Evolutionary conservation across 2,329 filamentous ascomycete genomes (phyloP), one percentile per base, ranked within the genome.

Genomic region (Sordariomycetes sp.): DNA sequence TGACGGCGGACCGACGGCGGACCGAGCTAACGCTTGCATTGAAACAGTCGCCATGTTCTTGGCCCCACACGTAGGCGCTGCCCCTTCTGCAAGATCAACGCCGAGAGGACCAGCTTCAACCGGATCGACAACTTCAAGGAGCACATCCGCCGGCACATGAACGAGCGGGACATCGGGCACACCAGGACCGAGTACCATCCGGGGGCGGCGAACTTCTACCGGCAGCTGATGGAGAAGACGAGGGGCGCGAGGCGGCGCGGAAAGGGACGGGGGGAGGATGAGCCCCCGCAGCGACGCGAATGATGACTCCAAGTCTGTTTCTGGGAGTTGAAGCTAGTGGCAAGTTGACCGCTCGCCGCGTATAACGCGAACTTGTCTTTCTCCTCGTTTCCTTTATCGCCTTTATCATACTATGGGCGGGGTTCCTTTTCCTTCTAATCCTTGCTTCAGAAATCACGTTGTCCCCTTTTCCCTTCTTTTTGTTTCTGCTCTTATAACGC

Each of bases 101-200:
- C 48, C 24, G 34, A 43, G 56, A 32, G 56, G 22, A 32, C 35
- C 32, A 58, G 56, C 50, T 58, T 58, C 50, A 58, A 63, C 43
- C 61, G 62, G 56, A 59, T 61, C 24, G 62, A 64, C 58, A 64
- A 64, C 61, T 64, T 63, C 59, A 61, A 63, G 54, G 60, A 61
- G 3, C 62, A 64, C 58, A 60, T 64, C 22, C 59, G 58, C 57
- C 62, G 63, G 12, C 62, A 64, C 61, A 61, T 62, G 59, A 59
- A 59, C 57, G 62, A 53, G 28, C 43, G 48, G 11, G 51, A 51
- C 48, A 53, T 43, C 48, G 22, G 56, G 32, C 56, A 50, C 22
- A 28, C 48, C 4, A n/a, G 56, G 56, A 58, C 56, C 12, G 50
- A 43, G 22, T 58, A 43, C 56, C 32, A 58, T 35, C 56, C 56